Base-by-base conservation (phyloP, 2,329 filamentous ascomycete genomes). In the Spiromastix sp. region DNA sequence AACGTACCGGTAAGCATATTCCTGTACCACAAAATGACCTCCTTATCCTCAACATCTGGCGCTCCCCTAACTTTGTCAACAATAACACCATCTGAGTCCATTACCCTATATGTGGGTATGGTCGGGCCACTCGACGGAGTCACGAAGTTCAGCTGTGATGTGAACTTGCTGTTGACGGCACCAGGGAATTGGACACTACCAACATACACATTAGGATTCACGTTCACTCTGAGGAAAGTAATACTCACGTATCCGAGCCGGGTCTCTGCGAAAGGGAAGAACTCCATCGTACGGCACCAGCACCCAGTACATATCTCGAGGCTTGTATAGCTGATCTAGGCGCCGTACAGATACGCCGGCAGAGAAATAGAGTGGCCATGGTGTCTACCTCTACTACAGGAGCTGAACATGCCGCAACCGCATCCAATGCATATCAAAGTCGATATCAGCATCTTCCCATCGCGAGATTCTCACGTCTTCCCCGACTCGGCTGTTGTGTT, bases 161-260 rank as follows among this genome's bases (percentile, higher is more conserved):
- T 93, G 61, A 98, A 98, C 43, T 85, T 84, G 56, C 85, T 94
- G 58, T 95, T 89, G 34, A 96, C 70, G 1, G 91, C 91, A n/a
- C 91, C 91, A 0, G 91, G 91, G 48, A 98, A 98, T 37, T 75
- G 66, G 8, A 76, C 69, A 38, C 72, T 77, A 19, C 35, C 17
- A 48, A 49, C 36, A 17, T 17, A 16, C 20, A 16, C 10, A 13
- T 12, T 12, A 15, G 8, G 12, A 32, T 11, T 10, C 19, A 15
- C 17, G 16, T 11, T 32, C 12, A 13, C 21, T 12, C n/a, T n/a
- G n/a, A n/a, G n/a, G 11, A 5, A 19, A 31, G 15, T 17, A 16
- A 13, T 28, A 48, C 66, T 44, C 62, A 78, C 74, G 66, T 67
- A 51, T 79, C 74, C 39, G 74, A 72, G 29, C 68, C 73, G 26